These are phyloP conservation scores for Petasospora fabianii DNA, from an alignment of 1,139 yeast species.

Conservation along the genomic window DNA sequence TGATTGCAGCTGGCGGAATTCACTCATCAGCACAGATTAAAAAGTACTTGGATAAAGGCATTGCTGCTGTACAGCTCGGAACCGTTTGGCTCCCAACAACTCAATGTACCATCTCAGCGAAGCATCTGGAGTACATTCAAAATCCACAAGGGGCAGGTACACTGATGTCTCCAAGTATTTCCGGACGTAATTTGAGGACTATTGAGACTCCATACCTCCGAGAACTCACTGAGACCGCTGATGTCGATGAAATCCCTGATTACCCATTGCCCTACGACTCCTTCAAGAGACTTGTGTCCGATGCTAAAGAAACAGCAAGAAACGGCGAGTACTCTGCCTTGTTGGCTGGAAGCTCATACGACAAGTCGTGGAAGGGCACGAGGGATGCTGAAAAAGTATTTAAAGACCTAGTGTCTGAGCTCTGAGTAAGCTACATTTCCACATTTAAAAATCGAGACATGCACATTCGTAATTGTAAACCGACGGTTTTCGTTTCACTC, in stretches of 20 bases:
- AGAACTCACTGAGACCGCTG: slow-evolving; percentile 3
- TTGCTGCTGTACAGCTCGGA: slow-evolving; percentile 47
- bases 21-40: slow-evolving; percentile 30
- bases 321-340: slow-evolving; percentile 10
- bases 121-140: slow-evolving; percentile 12
- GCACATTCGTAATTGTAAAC: no score
- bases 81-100: slow-evolving; percentile 39
- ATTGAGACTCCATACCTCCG: slow-evolving; percentile 19
- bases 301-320: slow-evolving; percentile 7
- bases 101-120: slow-evolving; percentile 16
- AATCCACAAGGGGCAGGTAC: slow-evolving; percentile 12
- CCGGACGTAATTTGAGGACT: slow-evolving; percentile 26
- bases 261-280: slow-evolving; percentile 25
- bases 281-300: slow-evolving; percentile 17
- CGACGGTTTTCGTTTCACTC: no score
- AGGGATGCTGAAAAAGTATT: slow-evolving; percentile 13
- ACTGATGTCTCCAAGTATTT: slow-evolving; percentile 21
- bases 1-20: slow-evolving; percentile 49
- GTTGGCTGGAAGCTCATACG: slow-evolving; percentile 16
- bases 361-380: slow-evolving; percentile 14
- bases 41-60: slow-evolving; percentile 34
- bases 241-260: slow-evolving; percentile 16
- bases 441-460: no score
- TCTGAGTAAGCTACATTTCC: no score
- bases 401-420: no score